Evolutionary conservation across 495 filamentous ascomycete species (phyloP), one percentile per base, ranked within the genome.

Genomic region (Penicillium coffeae): DNA sequence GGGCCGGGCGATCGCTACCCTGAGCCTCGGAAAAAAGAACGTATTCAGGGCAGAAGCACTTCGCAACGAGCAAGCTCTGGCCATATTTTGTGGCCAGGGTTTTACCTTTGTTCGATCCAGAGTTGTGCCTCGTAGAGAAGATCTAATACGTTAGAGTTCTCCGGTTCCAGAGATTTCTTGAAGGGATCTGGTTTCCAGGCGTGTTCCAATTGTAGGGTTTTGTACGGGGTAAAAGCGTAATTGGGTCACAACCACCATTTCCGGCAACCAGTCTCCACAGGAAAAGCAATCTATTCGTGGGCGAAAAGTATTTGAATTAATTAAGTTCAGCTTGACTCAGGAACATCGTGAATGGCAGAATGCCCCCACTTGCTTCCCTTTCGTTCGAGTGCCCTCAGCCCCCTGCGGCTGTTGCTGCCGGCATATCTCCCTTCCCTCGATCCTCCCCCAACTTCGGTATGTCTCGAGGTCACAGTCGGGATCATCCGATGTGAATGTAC

Each of bases 241-340:
- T 30, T 30, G 25, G 25, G 10, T 30, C 25, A 10, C n/a, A n/a
- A n/a, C n/a, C n/a, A 46, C 42, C 49, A 42, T 56, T 43, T 46
- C 50, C 50, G 39, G 38, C 39, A 45, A 38, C 33, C 22, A 3
- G 15, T 35, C 32, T 40, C 45, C 42, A 49, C 49, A 35, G 9
- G 50, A 60, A 54, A 51, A 60, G 47, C 50, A 54, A 57, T 42
- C 34, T n/a, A 38, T 43, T 32, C 42, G 22, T 52, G 47, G 52
- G 13, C 15, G 18, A 48, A 40, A 30, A 52, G 47, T 55, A 51
- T 49, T 57, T 60, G 50, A 54, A 50, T 60, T 54, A 45, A 52
- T 55, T 58, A 47, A 45, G 51, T 54, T 58, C 47, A 48, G 58
- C 54, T 44, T 60, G 58, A 58, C 55, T 61, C 58, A 58, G 58